Evolutionary conservation across 805 yeast genomes (phyloP).

Genomic region (Phaffomyces antillensis): DNA sequence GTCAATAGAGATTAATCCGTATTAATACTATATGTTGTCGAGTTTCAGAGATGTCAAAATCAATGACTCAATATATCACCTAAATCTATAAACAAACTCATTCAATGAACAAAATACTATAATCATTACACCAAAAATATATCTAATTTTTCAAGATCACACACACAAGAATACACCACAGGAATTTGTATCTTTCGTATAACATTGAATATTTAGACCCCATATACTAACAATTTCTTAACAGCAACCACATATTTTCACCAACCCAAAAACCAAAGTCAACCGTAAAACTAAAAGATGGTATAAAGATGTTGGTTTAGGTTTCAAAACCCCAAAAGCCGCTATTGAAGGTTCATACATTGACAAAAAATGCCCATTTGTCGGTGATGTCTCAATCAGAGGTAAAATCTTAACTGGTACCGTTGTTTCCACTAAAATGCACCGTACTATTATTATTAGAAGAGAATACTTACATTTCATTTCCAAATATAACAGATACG

Average conservation of each 20-base stretch:
- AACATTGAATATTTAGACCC: too few relatives aligned
- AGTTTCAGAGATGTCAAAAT: too few relatives aligned
- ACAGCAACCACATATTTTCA: slow-evolving; percentile 99
- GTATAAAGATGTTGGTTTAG: slow-evolving; percentile 99
- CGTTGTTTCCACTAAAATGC: slow-evolving; percentile 99
- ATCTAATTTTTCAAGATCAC: too few relatives aligned
- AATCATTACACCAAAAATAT: too few relatives aligned
- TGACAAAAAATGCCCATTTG: slow-evolving; percentile 99
- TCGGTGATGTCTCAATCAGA: slow-evolving; percentile 95
- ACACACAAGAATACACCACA: too few relatives aligned
- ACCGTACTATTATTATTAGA: slow-evolving; percentile 99
- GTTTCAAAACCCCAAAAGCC: slow-evolving; percentile 99
- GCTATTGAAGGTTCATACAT: slow-evolving; percentile 98
- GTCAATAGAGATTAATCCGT: too few relatives aligned
- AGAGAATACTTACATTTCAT: slow-evolving; percentile 99
- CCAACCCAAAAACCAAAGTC: slow-evolving; percentile 99
- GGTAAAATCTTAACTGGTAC: slow-evolving; percentile 99
- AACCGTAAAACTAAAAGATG: slow-evolving; percentile 99
- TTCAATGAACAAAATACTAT: too few relatives aligned
- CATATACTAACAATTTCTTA: slow-evolving; percentile 30
- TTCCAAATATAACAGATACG: slow-evolving; percentile 99
- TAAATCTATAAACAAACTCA: too few relatives aligned
- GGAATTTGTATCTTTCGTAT: too few relatives aligned
- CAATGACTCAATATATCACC: too few relatives aligned
- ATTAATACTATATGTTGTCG: too few relatives aligned